These are phyloP conservation scores for Falciphora oryzae DNA, from an alignment of 2,329 filamentous ascomycete genomes.

Conservation along the genomic window DNA sequence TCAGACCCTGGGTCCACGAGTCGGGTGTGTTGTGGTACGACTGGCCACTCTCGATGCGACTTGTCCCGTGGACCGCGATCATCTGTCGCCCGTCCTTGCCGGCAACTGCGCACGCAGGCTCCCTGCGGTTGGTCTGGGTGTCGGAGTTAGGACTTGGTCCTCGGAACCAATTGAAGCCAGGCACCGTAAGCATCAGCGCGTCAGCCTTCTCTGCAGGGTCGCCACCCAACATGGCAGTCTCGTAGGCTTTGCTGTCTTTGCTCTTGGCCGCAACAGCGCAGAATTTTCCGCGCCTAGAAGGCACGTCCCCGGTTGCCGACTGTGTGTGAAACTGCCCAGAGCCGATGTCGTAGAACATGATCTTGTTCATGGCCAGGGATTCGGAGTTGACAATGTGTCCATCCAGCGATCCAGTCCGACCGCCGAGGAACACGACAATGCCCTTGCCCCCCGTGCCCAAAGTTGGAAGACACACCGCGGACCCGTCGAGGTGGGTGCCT, in stretches of 20 bases:
- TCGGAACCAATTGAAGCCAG: neutral
- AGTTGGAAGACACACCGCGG: conserved; percentile 1
- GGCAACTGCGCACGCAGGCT: neutral
- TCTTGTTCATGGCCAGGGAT: neutral
- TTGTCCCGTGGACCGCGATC: neutral
- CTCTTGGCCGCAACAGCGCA: neutral
- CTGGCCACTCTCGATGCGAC: no score
- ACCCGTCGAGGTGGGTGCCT: neutral
- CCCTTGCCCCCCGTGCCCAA: neutral
- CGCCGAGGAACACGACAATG: conserved; percentile 1
- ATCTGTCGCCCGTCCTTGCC: neutral
- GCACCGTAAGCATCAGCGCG: neutral
- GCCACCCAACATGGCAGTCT: neutral
- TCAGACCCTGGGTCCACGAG: neutral
- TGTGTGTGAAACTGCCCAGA: neutral
- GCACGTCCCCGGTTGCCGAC: neutral
- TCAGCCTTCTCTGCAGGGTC: neutral
- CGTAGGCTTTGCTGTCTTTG: no score
- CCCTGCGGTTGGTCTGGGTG: neutral
- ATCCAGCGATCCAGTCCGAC: neutral
- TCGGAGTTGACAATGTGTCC: no score
- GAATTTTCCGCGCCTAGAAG: neutral
- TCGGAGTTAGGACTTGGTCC: neutral
- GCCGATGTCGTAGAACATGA: conserved; percentile 3
- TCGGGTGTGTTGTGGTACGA: neutral